phyloP scores from a whole-genome alignment of 164 flowering plant species.

The Vitis amurensis region DNA sequence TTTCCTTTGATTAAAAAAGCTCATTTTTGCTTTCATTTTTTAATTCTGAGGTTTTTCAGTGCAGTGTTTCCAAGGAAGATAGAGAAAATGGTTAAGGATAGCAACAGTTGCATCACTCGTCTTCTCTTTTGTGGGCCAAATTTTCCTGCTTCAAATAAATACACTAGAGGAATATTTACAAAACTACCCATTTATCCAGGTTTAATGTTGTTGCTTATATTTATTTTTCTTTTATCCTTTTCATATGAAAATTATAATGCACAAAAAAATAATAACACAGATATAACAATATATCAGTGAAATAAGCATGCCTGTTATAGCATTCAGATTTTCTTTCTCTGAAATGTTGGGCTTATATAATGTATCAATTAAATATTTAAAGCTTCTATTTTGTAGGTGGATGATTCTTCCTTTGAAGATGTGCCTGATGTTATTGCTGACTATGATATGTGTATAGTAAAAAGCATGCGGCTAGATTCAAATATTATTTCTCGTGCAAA shows the following conservation, averaged over 20 bases:
- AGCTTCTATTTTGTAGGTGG: conserved; percentile 50
- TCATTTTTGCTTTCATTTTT: no score
- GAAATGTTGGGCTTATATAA: neutral
- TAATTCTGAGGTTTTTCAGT: no score
- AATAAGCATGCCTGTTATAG: no score
- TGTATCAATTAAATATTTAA: no score
- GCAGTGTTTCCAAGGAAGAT: neutral
- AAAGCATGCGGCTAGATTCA: conserved; percentile 52
- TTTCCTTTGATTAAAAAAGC: no score
- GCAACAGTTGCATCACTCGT: conserved; percentile 37
- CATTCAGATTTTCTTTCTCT: neutral
- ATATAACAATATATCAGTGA: no score
- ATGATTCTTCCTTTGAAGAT: conserved; percentile 60
- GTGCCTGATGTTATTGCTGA: conserved; percentile 60
- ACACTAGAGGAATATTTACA: conserved; percentile 75
- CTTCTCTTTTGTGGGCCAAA: conserved; percentile 80
- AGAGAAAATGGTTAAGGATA: conserved; percentile 6
- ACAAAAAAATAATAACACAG: no score
- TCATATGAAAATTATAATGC: neutral
- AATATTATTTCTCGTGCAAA: conserved; percentile 62
- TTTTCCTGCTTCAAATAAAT: conserved; percentile 68
- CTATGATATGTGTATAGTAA: conserved; percentile 74
- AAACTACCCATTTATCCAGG: conserved; percentile 65
- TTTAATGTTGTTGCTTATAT: conserved; percentile 6
- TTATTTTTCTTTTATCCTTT: neutral